A percentile compares a stretch with the other conserved stretches of the same genome.
phyloP scores from a whole-genome alignment of 2,329 filamentous ascomycete genomes.

The Helminthosporium solani region DNA sequence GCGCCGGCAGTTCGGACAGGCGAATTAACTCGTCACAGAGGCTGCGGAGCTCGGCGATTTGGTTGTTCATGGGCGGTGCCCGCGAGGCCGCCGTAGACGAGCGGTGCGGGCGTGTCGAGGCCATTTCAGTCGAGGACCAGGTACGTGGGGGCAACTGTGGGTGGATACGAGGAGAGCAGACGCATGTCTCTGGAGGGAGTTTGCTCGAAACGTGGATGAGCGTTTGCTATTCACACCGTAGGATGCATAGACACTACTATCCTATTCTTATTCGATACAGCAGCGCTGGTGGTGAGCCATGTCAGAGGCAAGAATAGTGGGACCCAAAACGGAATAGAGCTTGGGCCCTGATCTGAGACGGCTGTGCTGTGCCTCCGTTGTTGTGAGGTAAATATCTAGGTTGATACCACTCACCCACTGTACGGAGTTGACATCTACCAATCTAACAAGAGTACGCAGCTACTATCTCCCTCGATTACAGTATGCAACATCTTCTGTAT shows the following conservation, averaged over 20 bases:
- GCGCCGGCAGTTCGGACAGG: slow-evolving; percentile 31
- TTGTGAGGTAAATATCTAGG: no score
- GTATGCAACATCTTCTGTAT: no score
- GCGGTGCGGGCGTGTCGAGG: slow-evolving; percentile 37
- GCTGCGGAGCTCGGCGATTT: slow-evolving; percentile 41
- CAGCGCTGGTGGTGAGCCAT: no score
- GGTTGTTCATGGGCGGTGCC: slow-evolving; percentile 58
- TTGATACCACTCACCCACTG: no score
- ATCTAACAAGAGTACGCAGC: no score
- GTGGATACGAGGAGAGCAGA: slow-evolving; percentile 8
- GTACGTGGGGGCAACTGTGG: not conserved
- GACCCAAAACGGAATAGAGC: not conserved
- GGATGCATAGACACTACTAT: no score
- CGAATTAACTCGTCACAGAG: slow-evolving; percentile 39
- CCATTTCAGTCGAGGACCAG: slow-evolving; percentile 20
- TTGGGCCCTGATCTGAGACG: not conserved
- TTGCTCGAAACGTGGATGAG: no score
- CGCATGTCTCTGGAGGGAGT: slow-evolving; percentile 27
- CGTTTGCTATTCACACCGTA: no score
- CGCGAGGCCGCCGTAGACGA: slow-evolving; percentile 42
- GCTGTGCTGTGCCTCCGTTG: not conserved
- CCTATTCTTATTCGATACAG: no score
- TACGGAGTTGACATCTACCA: no score
- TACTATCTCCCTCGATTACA: no score
- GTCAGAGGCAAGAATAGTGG: no score